Evolutionary conservation across 176 grass and related monocot genomes (phyloP).

Genomic region (Musa beccarii): DNA sequence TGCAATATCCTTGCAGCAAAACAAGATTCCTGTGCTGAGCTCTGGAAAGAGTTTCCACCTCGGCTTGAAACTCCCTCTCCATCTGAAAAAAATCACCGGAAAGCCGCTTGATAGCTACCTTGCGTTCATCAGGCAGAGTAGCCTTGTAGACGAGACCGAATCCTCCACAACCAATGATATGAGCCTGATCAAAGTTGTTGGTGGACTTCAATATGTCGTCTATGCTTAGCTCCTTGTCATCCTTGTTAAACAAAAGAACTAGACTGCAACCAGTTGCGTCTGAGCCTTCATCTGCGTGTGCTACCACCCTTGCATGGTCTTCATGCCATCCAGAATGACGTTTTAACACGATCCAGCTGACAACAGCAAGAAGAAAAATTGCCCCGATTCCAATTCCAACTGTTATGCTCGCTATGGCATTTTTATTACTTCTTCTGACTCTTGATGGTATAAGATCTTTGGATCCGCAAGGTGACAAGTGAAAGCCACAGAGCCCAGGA

Average conservation of each 20-base stretch:
- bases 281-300: conserved; percentile 59
- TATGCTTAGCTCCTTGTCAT: conserved; percentile 60
- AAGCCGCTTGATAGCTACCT: conserved; percentile 81
- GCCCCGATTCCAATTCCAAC: conserved; percentile 49
- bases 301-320: conserved; percentile 63
- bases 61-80: conserved; percentile 85
- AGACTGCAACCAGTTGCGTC: conserved; percentile 43
- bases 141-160: conserved; percentile 93
- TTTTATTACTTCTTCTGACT: conserved; percentile 27
- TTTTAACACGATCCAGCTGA: conserved; percentile 39
- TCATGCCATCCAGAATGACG: conserved; percentile 44
- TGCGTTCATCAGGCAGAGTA: conserved; percentile 49
- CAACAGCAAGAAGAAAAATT: conserved; percentile 30
- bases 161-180: conserved; percentile 83
- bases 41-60: conserved; percentile 85
- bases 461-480: not conserved
- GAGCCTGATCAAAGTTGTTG: conserved; percentile 81
- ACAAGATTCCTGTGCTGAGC: conserved; percentile 85
- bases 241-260: conserved; percentile 82
- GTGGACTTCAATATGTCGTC: conserved; percentile 82
- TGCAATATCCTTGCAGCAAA: conserved; percentile 81
- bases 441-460: not conserved
- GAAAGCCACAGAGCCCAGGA: not conserved
- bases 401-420: conserved; percentile 25
- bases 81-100: conserved; percentile 89